Base-by-base conservation (phyloP, 108 stramenopile species). In the Nitzschia sp. region DNA sequence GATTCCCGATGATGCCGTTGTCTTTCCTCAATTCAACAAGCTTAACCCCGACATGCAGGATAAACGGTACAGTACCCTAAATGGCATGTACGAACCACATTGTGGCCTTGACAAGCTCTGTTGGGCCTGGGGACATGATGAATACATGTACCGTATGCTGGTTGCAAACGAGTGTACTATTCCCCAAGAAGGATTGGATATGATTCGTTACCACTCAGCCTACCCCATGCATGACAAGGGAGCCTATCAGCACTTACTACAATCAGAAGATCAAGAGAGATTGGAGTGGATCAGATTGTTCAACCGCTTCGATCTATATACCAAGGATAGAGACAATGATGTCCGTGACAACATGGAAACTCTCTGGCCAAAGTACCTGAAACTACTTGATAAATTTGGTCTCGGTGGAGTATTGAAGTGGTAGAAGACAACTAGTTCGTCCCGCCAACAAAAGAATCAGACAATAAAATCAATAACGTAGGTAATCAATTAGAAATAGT, bases 61-160 rank as follows among this genome's bases (percentile, higher is more conserved):
- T 67, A 37, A 44, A n/a, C 41, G 67, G 44, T 86, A 83, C 70
- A 86, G 83, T 40, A 79, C 85, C 10, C 51, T 55, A 9, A 65
- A 63, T 63, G 90, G 90, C 7, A 86, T 88, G 46, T 91, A 91
- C 46, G 71, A 79, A 53, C 76, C 76, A 3, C 58, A 83, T 44
- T 91, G 90, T 53, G 90, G 90, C 2, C 40, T 91, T 6, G 87
- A 88, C 53, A 68, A 81, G 34, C 51, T 88, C 8, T 72, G 63
- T 56, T 86, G 84, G 64, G 85, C 90, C 0, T 91, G 86, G 79
- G 90, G 90, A 8, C 90, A 91, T 48, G 90, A 88, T 57, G 90
- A 88, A 57, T 91, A 91, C 75, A 84, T 91, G 87, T 91, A 85
- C 53, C 69, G 86, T n/a, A 91, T 91, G 90, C 70, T 88, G 20